Conservation (phyloP, 345 rosid genomes). For the Noccaea caerulescens region DNA sequence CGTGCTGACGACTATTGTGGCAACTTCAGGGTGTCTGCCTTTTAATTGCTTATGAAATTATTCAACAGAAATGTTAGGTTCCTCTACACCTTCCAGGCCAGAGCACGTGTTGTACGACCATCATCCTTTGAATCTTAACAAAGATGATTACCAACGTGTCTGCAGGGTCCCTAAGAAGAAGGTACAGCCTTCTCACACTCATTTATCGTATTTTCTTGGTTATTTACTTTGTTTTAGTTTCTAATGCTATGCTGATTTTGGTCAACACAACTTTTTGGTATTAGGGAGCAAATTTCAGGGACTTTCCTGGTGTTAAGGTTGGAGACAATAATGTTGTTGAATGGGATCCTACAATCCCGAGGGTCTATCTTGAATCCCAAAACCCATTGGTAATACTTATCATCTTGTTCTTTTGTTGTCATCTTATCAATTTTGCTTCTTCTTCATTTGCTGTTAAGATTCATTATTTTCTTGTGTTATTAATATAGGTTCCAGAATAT, state of each 20-base stretch:
- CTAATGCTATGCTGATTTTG: not conserved
- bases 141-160: slow-evolving; percentile 34
- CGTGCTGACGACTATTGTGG: not conserved
- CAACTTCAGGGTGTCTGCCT: slow-evolving; percentile 37
- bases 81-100: not conserved
- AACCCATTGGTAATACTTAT: slow-evolving; percentile 55
- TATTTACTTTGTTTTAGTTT: slow-evolving; percentile 6
- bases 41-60: not conserved
- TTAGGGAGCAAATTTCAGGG: slow-evolving; percentile 70
- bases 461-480: not conserved
- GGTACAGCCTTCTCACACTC: slow-evolving; percentile 13
- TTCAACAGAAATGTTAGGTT: slow-evolving; percentile 27
- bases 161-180: slow-evolving; percentile 37
- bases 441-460: not conserved
- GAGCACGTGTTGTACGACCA: slow-evolving; percentile 33
- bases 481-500: slow-evolving; percentile 44
- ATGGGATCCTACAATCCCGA: slow-evolving; percentile 50
- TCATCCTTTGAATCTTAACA: slow-evolving; percentile 37
- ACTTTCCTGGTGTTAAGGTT: slow-evolving; percentile 63
- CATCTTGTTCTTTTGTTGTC: not conserved
- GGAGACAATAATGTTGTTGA: slow-evolving; percentile 56
- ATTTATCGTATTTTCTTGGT: not conserved
- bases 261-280: not conserved
- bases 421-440: not conserved
- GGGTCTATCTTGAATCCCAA: slow-evolving; percentile 46